These are phyloP conservation scores for Coniochaeta pulveracea DNA, from an alignment of 2,329 filamentous ascomycete genomes.

Conservation along the genomic window DNA sequence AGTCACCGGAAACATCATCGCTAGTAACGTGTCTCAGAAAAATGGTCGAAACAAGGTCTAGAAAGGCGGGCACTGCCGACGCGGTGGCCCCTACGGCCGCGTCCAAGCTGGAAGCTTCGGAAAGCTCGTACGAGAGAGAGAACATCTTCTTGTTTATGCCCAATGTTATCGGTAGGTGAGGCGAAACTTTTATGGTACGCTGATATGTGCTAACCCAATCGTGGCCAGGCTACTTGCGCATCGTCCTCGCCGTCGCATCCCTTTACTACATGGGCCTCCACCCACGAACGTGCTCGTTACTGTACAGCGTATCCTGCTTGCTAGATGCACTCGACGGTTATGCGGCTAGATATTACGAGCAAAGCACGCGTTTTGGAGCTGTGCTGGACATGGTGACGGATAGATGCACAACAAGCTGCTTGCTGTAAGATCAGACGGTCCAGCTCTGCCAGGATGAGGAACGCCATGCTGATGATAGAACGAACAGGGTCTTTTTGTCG, in stretches of 20 bases:
- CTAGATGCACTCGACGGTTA: conserved; percentile 92
- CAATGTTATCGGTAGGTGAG: conserved; percentile 62
- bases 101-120: conserved; percentile 14
- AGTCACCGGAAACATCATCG: no score
- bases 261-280: conserved; percentile 99
- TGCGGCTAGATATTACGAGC: conserved; percentile 78
- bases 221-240: conserved; percentile 59
- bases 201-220: background rate
- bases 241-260: conserved; percentile 75
- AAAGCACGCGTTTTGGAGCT: conserved; percentile 90
- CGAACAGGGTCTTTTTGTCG: conserved; percentile 88
- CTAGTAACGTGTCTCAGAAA: background rate
- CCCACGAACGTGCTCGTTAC: conserved; percentile 82
- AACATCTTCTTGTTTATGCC: conserved; percentile 78
- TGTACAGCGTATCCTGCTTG: conserved; percentile 89
- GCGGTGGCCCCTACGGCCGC: background rate
- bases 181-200: background rate
- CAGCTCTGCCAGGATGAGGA: no score
- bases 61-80: conserved; percentile 14
- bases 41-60: conserved; percentile 8
- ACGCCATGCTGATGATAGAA: no score
- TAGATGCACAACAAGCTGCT: conserved; percentile 88
- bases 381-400: conserved; percentile 99
- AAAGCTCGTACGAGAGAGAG: conserved; percentile 34
- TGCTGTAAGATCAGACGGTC: no score